Percentiles rank a stretch among this genome's conserved stretches.
These are phyloP conservation scores for Phytopythium aichiense DNA, from an alignment of 352 stramenopile genomes.

Conservation along the genomic window DNA sequence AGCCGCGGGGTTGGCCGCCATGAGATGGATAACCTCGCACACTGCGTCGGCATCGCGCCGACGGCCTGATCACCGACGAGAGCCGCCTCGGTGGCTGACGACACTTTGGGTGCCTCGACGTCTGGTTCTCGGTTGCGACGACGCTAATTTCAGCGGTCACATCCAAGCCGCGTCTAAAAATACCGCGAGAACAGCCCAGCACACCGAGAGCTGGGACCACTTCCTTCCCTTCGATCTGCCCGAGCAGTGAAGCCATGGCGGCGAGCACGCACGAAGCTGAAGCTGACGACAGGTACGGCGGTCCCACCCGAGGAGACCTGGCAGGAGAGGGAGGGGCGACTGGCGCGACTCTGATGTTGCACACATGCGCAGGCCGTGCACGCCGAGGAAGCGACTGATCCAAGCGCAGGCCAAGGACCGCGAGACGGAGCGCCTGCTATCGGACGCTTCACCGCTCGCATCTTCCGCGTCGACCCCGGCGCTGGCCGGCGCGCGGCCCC, in stretches of 20 bases:
- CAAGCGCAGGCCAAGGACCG: conserved; percentile 47
- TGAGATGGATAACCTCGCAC: background rate
- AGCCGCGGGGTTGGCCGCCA: conserved; percentile 6
- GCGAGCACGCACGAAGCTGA: background rate
- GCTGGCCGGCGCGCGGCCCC: too few relatives aligned
- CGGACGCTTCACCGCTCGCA: background rate
- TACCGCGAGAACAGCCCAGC: background rate
- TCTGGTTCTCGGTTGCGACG: too few relatives aligned
- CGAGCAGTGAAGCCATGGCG: background rate
- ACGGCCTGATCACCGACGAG: too few relatives aligned
- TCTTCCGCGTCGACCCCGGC: background rate
- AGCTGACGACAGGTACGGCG: background rate
- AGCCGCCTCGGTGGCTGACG: too few relatives aligned
- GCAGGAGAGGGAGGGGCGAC: background rate
- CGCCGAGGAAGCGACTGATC: conserved; percentile 57
- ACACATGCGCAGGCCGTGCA: conserved; percentile 38
- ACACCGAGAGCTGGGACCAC: too few relatives aligned
- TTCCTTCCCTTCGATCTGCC: background rate
- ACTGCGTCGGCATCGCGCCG: too few relatives aligned
- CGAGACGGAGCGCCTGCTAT: conserved; percentile 24
- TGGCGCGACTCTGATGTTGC: background rate
- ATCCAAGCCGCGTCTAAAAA: background rate
- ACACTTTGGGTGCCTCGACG: too few relatives aligned
- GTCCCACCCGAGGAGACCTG: too few relatives aligned
- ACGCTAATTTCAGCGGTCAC: too few relatives aligned